Conservation (phyloP, 306 rosid species). For the Arachis stenosperma region DNA sequence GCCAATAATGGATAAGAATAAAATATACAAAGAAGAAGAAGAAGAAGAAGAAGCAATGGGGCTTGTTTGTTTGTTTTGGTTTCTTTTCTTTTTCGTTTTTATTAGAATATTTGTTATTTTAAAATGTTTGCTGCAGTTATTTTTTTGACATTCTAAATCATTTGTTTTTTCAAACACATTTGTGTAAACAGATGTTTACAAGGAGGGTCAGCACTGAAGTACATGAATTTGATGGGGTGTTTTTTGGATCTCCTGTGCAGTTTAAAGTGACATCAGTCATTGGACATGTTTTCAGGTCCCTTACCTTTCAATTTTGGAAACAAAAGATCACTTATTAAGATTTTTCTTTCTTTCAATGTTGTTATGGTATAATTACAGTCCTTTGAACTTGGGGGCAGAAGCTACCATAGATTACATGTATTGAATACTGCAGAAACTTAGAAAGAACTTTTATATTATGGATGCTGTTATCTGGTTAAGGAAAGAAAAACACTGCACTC, state of each 20-base stretch:
- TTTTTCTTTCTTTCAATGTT: constrained; percentile 6
- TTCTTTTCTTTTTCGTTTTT: background rate
- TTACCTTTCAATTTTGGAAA: constrained; percentile 36
- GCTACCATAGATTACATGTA: constrained; percentile 11
- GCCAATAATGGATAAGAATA: background rate
- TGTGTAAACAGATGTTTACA: constrained; percentile 70
- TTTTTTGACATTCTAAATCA: constrained; percentile 22
- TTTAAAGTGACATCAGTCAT: constrained; percentile 95
- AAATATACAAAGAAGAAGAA: background rate
- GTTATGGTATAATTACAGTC: background rate
- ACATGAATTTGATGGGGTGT: constrained; percentile 82
- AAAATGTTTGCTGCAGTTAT: background rate
- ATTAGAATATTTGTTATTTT: background rate
- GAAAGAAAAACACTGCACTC: constrained; percentile 29
- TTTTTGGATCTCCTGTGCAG: constrained; percentile 56
- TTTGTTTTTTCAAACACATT: constrained; percentile 26
- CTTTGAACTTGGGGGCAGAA: background rate
- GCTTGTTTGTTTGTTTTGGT: background rate
- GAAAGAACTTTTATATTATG: constrained; percentile 5
- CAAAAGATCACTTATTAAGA: constrained; percentile 14
- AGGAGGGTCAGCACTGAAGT: constrained; percentile 88
- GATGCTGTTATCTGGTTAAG: constrained; percentile 25
- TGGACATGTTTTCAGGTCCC: constrained; percentile 93
- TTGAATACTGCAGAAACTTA: constrained; percentile 23
- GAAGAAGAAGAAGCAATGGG: background rate